Percentiles rank a stretch among this genome's conserved stretches.
These are phyloP conservation scores for Taiozyma sp. DNA, from an alignment of 1,139 yeast genomes.

Conservation along the genomic window DNA sequence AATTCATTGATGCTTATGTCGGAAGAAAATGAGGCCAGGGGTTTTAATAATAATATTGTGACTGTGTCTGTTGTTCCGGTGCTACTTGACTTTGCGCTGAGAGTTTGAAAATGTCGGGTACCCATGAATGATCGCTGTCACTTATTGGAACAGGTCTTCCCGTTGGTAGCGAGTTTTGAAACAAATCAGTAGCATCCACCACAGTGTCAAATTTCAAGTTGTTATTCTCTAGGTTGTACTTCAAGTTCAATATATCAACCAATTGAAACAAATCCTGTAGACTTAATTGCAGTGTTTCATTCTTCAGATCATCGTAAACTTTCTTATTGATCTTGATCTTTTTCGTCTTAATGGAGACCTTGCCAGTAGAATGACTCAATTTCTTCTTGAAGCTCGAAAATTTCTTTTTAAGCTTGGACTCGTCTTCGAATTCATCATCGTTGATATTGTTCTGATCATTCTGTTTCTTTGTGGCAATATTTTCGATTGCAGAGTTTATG, in stretches of 20 bases:
- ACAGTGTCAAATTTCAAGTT: conserved; percentile 18
- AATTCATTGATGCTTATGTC: conserved; percentile 28
- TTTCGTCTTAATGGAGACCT: conserved; percentile 4
- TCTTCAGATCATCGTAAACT: conserved; percentile 6
- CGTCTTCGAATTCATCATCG: conserved; percentile 8
- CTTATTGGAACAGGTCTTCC: conserved; percentile 20
- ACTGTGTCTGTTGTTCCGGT: neutral
- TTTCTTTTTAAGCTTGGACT: conserved; percentile 14
- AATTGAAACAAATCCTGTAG: conserved; percentile 12
- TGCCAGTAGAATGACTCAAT: conserved; percentile 2
- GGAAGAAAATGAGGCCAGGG: conserved; percentile 4
- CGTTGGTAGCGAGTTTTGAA: conserved; percentile 15
- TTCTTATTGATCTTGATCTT: conserved; percentile 10
- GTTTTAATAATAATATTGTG: conserved; percentile 10
- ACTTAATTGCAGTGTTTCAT: conserved; percentile 5
- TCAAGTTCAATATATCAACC: conserved; percentile 13
- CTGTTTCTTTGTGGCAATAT: conserved; percentile 7
- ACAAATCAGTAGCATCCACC: conserved; percentile 5
- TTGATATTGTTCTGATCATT: conserved; percentile 1
- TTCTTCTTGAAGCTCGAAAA: conserved; percentile 12
- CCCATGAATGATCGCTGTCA: conserved; percentile 13
- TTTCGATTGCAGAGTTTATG: conserved; percentile 13
- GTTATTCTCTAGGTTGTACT: conserved; percentile 19
- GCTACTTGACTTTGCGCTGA: neutral
- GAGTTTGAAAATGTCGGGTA: conserved; percentile 5